Percentiles rank a stretch among this genome's conserved stretches.
Conservation (phyloP, 164 flowering plant genomes). For the Vitis amurensis region DNA sequence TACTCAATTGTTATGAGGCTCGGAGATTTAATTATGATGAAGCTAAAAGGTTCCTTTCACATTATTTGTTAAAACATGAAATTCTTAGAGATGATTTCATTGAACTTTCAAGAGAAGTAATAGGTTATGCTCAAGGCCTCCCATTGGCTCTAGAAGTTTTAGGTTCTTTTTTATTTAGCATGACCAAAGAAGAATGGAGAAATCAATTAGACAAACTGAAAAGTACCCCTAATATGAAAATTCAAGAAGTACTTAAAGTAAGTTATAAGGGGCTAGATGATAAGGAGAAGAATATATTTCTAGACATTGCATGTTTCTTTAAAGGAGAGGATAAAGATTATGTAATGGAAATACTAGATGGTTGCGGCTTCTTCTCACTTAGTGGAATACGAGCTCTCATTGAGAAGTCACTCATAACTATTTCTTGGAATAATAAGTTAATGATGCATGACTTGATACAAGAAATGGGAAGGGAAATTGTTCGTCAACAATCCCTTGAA, state of each 20-base stretch:
- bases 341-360: not conserved
- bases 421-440: not conserved
- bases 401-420: conserved; percentile 9
- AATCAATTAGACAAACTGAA: not conserved
- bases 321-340: not conserved
- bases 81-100: not conserved
- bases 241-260: not conserved
- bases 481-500: conserved; percentile 6
- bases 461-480: conserved; percentile 17
- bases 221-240: not conserved
- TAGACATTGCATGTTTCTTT: conserved; percentile 9
- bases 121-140: not conserved
- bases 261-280: not conserved
- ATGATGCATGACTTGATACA: conserved; percentile 16
- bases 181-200: not conserved
- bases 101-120: not conserved
- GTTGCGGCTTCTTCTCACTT: not conserved
- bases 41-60: not conserved
- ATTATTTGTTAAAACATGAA: not conserved
- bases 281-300: not conserved
- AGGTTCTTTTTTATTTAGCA: not conserved
- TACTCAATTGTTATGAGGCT: not conserved
- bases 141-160: conserved; percentile 6
- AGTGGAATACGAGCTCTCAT: not conserved
- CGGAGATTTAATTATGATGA: not conserved